Base-by-base conservation (phyloP, 495 filamentous ascomycete species). In the Trichoderma orchidacearum region DNA sequence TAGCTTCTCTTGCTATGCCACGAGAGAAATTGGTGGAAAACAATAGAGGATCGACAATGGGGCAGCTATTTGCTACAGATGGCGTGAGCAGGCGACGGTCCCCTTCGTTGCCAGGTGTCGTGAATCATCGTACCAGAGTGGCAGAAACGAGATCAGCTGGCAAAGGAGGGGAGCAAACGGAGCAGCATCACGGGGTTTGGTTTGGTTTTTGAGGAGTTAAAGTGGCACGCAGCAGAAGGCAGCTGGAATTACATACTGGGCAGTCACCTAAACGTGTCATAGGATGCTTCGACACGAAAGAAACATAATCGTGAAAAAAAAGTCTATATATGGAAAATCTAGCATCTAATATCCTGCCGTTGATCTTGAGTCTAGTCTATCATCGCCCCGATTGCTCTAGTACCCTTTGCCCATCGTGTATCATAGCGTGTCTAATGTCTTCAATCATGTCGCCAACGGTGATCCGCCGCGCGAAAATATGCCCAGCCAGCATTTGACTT, bases 401-500 rank as follows among this genome's bases (percentile, higher is more conserved):
- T 25, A 18, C n/a, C 53, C 6, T 23, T 28, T 36, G 17, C 21
- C 12, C 27, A 18, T 21, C 51, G 13, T 35, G 9, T 32, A 32
- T 35, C 53, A 30, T 25, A n/a, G 5, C 29, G 28, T 60, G 50
- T 30, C 29, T 28, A 36, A 28, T 32, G 28, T 51, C 29, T 50
- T 53, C 36, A 21, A 36, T 53, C 27, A 30, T 9, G 23, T n/a
- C 21, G 30, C 34, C 54, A 17, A 36, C 9, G 18, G n/a, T 2
- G 36, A 32, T 5, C 51, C 58, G 21, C 56, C 54, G 34, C 70
- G 62, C 38, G 60, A 64, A 56, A 75, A 75, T 11, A 78, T 58
- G 1, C 69, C 75, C 67, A 67, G 74, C 75, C 74, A 75, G 32
- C 75, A 76, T 27, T 72, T 68, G 7, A 75, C 65, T 3, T 52